Evolutionary conservation across 441 rosid species (phyloP).

Genomic region (Iberis amara): DNA sequence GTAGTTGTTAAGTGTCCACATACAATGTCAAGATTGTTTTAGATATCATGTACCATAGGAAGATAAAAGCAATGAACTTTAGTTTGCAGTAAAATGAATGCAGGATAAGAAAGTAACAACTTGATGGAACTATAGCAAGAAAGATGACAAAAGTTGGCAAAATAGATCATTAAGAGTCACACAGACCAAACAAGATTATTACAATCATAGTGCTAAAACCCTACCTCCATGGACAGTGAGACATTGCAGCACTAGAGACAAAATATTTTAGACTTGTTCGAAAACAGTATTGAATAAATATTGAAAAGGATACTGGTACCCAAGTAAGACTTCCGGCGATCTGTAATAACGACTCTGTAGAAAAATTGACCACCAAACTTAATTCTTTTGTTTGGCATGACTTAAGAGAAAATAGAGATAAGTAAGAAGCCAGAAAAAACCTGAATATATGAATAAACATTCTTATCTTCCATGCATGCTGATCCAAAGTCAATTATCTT

Average conservation of each 20-base stretch:
- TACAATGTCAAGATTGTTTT: constrained; percentile 2
- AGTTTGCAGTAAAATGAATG: constrained; percentile 15
- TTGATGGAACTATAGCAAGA: constrained; percentile 15
- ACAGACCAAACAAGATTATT: constrained; percentile 13
- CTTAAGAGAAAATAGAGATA: constrained; percentile 10
- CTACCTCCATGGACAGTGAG: constrained; percentile 13
- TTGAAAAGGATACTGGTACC: constrained; percentile 88
- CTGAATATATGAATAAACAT: constrained; percentile 99
- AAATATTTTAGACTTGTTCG: not conserved
- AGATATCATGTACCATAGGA: constrained; percentile 15
- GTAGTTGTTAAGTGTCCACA: constrained; percentile 45
- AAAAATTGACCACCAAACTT: constrained; percentile 29
- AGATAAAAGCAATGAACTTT: not conserved
- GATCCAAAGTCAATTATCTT: constrained; percentile 99
- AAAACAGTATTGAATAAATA: not conserved
- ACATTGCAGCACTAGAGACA: constrained; percentile 9
- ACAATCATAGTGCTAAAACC: constrained; percentile 7
- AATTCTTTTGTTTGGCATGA: constrained; percentile 17
- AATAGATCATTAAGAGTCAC: constrained; percentile 5
- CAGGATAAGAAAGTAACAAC: not conserved
- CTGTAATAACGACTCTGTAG: constrained; percentile 99
- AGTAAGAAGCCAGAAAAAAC: constrained; percentile 34
- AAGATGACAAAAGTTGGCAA: not conserved
- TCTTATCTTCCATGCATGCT: constrained; percentile 98
- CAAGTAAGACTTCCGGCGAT: constrained; percentile 98